Evolutionary conservation across 2,329 filamentous ascomycete species (phyloP), one percentile per base, ranked within the genome.

Genomic region (Ophiostoma himal-ulmi): DNA sequence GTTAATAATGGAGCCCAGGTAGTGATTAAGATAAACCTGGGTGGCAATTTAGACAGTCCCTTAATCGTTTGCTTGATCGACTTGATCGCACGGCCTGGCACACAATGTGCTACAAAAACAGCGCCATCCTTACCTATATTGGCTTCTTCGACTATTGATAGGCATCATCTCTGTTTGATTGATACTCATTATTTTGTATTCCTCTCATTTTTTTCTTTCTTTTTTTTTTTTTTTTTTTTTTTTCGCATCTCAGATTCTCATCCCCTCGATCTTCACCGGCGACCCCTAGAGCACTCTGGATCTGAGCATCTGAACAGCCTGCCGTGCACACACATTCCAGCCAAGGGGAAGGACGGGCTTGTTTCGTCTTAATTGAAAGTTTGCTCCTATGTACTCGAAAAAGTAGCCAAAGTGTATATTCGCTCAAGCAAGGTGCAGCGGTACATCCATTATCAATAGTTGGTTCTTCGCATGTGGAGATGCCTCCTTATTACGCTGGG

Each of bases 291-390:
- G 26, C 57, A 34, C 57, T 57, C 10, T 57, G 52, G 17, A 22
- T 22, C 52, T 57, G n/a, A 26, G 44, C 22, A 57, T 57, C n/a
- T 22, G n/a, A 57, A 30, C 30, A 30, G 26, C 57, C 57, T 62
- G 57, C 57, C 54, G 26, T 60, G 57, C 57, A 62, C 34, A 26
- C 57, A 62, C 57, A 62, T 62, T 62, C 57, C 57, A 62, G 14
- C 57, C 57, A 62, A 62, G 57, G 22, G 57, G 57, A 62, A 54
- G n/a, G 26, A 36, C 57, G 26, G 22, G 11, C 57, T 62, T 30
- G 57, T 62, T 62, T 30, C 26, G 57, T 62, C 57, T 17, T 17
- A 62, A 62, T 30, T 34, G 26, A 57, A 57, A 22, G 52, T 57
- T 57, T 57, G 11, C 22, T 57, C 52, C 52, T 26, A 14, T 57